Conservation (phyloP, 495 filamentous ascomycete species). For the Trichoderma gamsii region DNA sequence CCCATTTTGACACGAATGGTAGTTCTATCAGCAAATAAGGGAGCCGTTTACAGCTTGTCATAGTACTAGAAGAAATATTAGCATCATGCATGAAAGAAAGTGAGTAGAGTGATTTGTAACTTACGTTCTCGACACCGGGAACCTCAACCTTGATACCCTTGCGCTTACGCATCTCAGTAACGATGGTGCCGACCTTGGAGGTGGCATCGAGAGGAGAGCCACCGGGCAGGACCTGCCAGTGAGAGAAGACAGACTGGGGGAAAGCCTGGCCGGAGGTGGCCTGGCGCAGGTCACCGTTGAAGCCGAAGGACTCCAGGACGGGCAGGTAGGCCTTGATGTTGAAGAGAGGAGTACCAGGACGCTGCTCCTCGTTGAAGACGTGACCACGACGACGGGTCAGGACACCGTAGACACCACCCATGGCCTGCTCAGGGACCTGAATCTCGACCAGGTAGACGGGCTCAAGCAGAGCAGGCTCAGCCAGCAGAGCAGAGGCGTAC, state of each 20-base stretch:
- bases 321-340: constrained; percentile 99
- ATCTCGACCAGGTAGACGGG: constrained; percentile 99
- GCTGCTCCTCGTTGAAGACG: constrained; percentile 98
- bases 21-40: constrained; percentile 30
- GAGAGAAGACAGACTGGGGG: constrained; percentile 97
- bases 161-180: constrained; percentile 89
- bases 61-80: constrained; percentile 75
- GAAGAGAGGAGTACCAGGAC: constrained; percentile 97
- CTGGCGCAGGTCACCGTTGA: constrained; percentile 92
- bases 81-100: constrained; percentile 26
- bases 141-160: constrained; percentile 98
- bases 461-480: constrained; percentile 85
- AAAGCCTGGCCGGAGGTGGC: constrained; percentile 95
- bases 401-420: constrained; percentile 99
- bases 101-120: constrained; percentile 32
- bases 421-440: constrained; percentile 95
- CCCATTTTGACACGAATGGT: constrained; percentile 13
- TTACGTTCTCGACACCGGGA: constrained; percentile 88
- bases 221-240: constrained; percentile 93
- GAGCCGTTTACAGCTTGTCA: constrained; percentile 82
- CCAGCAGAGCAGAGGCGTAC: constrained; percentile 86
- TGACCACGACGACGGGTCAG: constrained; percentile 96
- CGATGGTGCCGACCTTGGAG: constrained; percentile 78
- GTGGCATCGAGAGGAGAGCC: constrained; percentile 83
- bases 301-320: constrained; percentile 99